phyloP scores from a whole-genome alignment of 176 grass and related monocot species.

The Carex myosuroides region DNA sequence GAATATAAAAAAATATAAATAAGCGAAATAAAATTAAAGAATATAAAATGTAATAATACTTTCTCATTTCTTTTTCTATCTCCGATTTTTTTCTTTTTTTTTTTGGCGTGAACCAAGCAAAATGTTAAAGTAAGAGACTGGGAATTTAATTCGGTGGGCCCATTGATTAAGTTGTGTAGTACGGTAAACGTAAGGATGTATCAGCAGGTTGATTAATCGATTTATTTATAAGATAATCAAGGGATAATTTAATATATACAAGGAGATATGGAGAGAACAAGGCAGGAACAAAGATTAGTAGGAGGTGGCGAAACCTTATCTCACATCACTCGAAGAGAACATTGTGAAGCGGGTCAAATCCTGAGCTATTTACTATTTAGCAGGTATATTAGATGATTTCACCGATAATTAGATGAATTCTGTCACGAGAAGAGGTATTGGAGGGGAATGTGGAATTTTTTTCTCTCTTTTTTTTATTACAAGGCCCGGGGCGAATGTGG shows the following conservation, averaged over 20 bases:
- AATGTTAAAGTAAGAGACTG: not conserved
- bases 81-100: too few species aligned
- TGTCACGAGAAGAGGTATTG: not conserved
- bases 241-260: not conserved
- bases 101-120: too few species aligned
- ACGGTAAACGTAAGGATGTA: not conserved
- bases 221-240: not conserved
- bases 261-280: not conserved
- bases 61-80: too few species aligned
- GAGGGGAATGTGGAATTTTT: not conserved
- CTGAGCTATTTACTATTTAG: not conserved
- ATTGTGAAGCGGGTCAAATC: not conserved
- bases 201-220: not conserved
- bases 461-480: not conserved
- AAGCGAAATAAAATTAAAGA: too few species aligned
- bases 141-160: not conserved
- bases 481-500: not conserved
- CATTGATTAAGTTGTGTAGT: not conserved
- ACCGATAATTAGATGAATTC: not conserved
- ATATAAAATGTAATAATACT: too few species aligned
- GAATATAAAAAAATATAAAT: too few species aligned
- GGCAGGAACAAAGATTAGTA: not conserved
- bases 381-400: not conserved
- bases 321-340: not conserved
- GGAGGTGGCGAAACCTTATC: not conserved